Evolutionary conservation across 495 filamentous ascomycete genomes (phyloP), one percentile per base, ranked within the genome.

Genomic region (Aspergillus nanangensis): DNA sequence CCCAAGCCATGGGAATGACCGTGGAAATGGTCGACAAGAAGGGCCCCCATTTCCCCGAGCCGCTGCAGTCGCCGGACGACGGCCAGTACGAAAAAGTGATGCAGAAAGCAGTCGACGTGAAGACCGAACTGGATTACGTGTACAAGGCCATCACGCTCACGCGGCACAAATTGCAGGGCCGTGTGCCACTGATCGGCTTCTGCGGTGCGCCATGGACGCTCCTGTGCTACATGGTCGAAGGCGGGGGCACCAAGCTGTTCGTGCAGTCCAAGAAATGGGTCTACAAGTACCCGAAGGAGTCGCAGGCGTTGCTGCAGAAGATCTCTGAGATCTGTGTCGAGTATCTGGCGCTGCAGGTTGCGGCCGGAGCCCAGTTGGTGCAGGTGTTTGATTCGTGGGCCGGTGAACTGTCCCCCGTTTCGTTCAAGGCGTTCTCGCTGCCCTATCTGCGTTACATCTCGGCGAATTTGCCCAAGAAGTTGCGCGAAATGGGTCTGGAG

Each of bases 351-450:
- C 74, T 87, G 32, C 93, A 98, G 62, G 91, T 97, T 41, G 77
- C 84, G 42, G 94, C 93, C 14, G 93, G 93, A 25, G 93, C 93
- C 38, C 70, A 94, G 80, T 74, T 97, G 56, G 69, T 98, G 19
- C 94, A 97, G 67, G 89, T 98, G n/a, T 98, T 98, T 60, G 93
- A 98, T 62, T 96, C 92, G 4, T 98, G 92, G 90, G 93, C 94
- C 4, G 91, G 87, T 2, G 93, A 97, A 69, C 77, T 98, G 23
- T 89, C 87, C 3, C 91, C 93, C 1, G 66, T 76, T 3, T 79
- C 84, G 1, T 96, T 97, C 74, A 82, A 80, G 58, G 71, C 78
- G 31, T 93, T 96, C 62, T 83, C 90, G 7, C 75, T 91, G 37
- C 93, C 92, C 2, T 95, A 94, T 57, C 76, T 98, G 43, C 76